These are phyloP conservation scores for Chaetomiaceae sp. DNA, from an alignment of 2,329 filamentous ascomycete genomes.

Conservation along the genomic window DNA sequence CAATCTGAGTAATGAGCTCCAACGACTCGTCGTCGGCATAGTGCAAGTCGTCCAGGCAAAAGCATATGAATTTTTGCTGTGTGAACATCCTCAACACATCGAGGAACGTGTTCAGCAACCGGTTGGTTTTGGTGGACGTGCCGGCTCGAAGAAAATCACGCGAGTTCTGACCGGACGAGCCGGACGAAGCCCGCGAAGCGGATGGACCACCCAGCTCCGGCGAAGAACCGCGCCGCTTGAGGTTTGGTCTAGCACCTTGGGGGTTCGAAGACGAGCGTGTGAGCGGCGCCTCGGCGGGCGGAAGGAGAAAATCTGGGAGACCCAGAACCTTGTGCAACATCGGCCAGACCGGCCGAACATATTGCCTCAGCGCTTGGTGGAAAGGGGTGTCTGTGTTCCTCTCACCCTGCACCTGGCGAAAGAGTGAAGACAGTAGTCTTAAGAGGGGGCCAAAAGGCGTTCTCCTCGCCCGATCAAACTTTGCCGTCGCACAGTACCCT, in stretches of 20 bases:
- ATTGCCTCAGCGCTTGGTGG: slow-evolving; percentile 55
- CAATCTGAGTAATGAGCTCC: slow-evolving; percentile 75
- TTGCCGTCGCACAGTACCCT: slow-evolving; percentile 60
- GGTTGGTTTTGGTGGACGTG: slow-evolving; percentile 57
- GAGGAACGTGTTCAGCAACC: slow-evolving; percentile 80
- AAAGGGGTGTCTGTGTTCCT: slow-evolving; percentile 59
- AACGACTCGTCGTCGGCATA: slow-evolving; percentile 84
- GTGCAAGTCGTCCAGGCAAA: slow-evolving; percentile 84
- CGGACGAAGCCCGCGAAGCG: slow-evolving; percentile 30
- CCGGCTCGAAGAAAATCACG: slow-evolving; percentile 56
- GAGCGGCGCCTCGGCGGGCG: slow-evolving; percentile 37
- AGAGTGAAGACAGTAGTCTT: slow-evolving; percentile 58
- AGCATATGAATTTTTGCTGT: slow-evolving; percentile 77
- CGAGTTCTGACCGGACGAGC: slow-evolving; percentile 43
- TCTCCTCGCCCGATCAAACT: slow-evolving; percentile 57
- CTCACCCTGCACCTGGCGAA: slow-evolving; percentile 63
- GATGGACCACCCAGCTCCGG: slow-evolving; percentile 38
- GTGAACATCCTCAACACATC: slow-evolving; percentile 80
- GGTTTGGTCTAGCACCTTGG: slow-evolving; percentile 25
- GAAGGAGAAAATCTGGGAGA: slow-evolving; percentile 64
- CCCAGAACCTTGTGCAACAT: slow-evolving; percentile 56
- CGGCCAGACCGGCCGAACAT: slow-evolving; percentile 58
- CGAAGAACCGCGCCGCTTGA: slow-evolving; percentile 44
- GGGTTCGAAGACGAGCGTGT: slow-evolving; percentile 33
- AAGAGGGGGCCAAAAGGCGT: slow-evolving; percentile 58